Evolutionary conservation across 306 rosid genomes (phyloP), one percentile per base, ranked within the genome.

Genomic region (Cyclanthera cordifolia): DNA sequence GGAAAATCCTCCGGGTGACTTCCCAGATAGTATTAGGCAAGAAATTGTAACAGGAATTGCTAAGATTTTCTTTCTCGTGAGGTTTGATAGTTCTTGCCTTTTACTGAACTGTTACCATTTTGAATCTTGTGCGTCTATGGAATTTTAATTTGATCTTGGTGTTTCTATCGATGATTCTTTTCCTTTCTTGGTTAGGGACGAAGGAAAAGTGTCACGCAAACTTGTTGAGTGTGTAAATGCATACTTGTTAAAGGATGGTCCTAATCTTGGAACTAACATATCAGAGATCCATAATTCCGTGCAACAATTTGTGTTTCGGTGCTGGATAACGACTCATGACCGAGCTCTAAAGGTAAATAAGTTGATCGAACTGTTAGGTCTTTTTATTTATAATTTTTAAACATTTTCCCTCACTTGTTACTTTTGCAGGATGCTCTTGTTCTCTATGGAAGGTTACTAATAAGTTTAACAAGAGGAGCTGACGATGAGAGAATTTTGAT

Each of bases 1-100:
- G 82, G 92, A 85, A 80, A 89, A 81, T 79, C 89, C 95, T 65
- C 98, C 98, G 25, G 88, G 93, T 23, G 96, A 89, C 81, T 85
- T 85, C 74, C 82, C 89, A 55, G 76, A 71, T 72, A 87, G 47
- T 76, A 75, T 89, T 30, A 84, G 96, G 73, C 85, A 84, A 16
- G 84, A 71, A 75, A 47, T 83, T 71, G 80, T 87, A 56, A 80
- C 83, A 77, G 86, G 93, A 46, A 77, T 92, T 74, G 84, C 78
- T 34, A 70, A 76, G 53, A 89, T 84, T 73, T 89, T 85, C 75
- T 81, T 85, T 61, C 81, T 71, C 59, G 67, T 87, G 74, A 85
- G 98, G 98, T 89, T 75, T 51, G 56, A 69, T 72, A 69, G n/a
- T 64, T 70, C 58, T 39, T 58, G 21, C 53, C 11, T 27, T 34